Evolutionary conservation across 495 filamentous ascomycete genomes (phyloP).

Genomic region (Neurospora sublineolata): DNA sequence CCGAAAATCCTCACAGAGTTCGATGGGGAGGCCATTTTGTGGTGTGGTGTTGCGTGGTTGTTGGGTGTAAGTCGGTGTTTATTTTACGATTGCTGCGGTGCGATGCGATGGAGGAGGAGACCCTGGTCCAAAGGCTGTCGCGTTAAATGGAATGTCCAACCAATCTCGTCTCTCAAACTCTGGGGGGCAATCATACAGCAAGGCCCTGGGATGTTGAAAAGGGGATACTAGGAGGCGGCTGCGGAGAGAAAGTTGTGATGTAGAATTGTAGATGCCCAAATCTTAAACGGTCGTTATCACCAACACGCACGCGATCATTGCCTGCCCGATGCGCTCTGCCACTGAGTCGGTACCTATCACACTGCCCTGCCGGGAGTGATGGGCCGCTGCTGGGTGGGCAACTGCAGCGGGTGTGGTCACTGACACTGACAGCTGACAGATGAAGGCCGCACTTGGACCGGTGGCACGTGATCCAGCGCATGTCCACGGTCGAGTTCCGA

Average conservation of each 20-base stretch:
- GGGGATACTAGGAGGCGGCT: not conserved
- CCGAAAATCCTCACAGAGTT: constrained; percentile 16
- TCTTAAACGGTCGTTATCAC: not conserved
- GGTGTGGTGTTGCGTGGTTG: constrained; percentile 1
- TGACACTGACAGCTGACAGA: not conserved
- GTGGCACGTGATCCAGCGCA: not conserved
- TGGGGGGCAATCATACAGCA: not conserved
- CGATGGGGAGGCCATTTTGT: constrained; percentile 18
- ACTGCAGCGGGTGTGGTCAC: not conserved
- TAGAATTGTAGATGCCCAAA: not conserved
- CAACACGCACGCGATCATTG: not conserved
- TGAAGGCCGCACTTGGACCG: not conserved
- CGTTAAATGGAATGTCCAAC: not conserved
- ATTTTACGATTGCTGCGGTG: not conserved
- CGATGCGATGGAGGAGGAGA: not conserved
- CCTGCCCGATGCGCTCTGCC: not conserved
- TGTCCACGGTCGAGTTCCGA: not conserved
- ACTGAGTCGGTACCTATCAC: not conserved
- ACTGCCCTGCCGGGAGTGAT: not conserved
- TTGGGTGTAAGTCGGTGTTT: not conserved
- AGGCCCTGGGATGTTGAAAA: not conserved
- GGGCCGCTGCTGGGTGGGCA: not conserved
- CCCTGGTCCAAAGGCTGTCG: not conserved
- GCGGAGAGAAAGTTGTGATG: not conserved
- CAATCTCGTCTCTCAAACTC: not conserved